These are phyloP conservation scores for Pythium rhizo-oryzae DNA, from an alignment of 352 stramenopile genomes.

Conservation along the genomic window DNA sequence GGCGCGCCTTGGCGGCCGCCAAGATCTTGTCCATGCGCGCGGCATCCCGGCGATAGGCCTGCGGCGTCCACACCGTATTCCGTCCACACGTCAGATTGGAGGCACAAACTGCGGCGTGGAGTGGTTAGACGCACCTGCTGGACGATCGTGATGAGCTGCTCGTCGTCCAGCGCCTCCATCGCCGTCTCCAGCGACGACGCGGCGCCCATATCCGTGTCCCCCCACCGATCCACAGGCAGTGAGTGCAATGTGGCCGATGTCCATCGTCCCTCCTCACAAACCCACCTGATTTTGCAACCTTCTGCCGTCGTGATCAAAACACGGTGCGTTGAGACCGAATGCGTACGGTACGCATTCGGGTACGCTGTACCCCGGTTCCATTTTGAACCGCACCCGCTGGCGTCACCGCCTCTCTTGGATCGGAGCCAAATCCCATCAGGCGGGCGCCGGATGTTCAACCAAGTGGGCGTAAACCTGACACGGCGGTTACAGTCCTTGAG, in stretches of 20 bases:
- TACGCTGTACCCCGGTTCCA: neutral
- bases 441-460: neutral
- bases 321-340: neutral
- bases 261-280: neutral
- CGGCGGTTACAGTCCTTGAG: neutral
- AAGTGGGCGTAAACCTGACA: neutral
- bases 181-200: slow-evolving; percentile 59
- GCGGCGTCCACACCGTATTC: neutral
- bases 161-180: slow-evolving; percentile 60
- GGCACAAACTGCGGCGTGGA: neutral
- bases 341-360: too few relatives aligned
- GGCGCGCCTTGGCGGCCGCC: slow-evolving; percentile 43
- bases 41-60: slow-evolving; percentile 60
- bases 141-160: slow-evolving; percentile 50
- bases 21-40: slow-evolving; percentile 57
- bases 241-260: neutral
- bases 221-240: neutral
- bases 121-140: slow-evolving; percentile 36
- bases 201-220: slow-evolving; percentile 12
- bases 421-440: neutral
- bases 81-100: too few relatives aligned
- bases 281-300: neutral
- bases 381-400: neutral
- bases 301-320: neutral
- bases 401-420: neutral